Conservation (phyloP, 2,329 filamentous ascomycete genomes). For the Cladosporium sp. region DNA sequence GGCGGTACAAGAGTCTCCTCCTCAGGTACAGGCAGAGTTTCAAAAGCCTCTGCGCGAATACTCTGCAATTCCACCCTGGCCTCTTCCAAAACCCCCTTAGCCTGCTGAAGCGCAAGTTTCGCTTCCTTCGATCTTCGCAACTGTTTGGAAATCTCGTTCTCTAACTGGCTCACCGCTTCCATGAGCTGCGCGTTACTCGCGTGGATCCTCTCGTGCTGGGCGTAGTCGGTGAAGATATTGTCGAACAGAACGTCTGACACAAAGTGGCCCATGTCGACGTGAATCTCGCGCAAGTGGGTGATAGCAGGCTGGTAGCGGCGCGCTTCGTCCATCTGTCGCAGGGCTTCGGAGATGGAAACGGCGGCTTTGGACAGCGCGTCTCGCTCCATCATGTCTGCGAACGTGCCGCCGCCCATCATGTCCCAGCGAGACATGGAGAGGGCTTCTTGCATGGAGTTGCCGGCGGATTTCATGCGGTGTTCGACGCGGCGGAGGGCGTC, state of each 20-base stretch:
- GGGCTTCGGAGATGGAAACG: conserved; percentile 12
- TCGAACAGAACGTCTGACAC: conserved; percentile 29
- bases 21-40: conserved; percentile 17
- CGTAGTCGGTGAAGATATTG: conserved; percentile 29
- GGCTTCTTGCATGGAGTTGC: conserved; percentile 40
- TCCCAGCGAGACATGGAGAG: conserved; percentile 40
- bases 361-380: conserved; percentile 38
- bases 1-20: conserved; percentile 5
- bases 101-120: conserved; percentile 18
- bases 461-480: conserved; percentile 33
- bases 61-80: conserved; percentile 26
- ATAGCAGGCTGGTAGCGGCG: conserved; percentile 22
- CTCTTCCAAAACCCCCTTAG: conserved; percentile 18
- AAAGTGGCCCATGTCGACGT: conserved; percentile 27
- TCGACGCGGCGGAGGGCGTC: conserved; percentile 32
- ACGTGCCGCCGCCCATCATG: conserved; percentile 47
- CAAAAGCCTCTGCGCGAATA: conserved; percentile 28
- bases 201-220: conserved; percentile 27
- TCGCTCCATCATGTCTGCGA: conserved; percentile 51
- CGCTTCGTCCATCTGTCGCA: conserved; percentile 23
- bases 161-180: conserved; percentile 20
- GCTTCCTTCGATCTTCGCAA: conserved; percentile 14
- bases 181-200: conserved; percentile 20
- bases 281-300: conserved; percentile 16
- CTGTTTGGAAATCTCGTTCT: conserved; percentile 20